These are phyloP conservation scores for Thelonectria olida DNA, from an alignment of 2,329 filamentous ascomycete species.

Conservation along the genomic window DNA sequence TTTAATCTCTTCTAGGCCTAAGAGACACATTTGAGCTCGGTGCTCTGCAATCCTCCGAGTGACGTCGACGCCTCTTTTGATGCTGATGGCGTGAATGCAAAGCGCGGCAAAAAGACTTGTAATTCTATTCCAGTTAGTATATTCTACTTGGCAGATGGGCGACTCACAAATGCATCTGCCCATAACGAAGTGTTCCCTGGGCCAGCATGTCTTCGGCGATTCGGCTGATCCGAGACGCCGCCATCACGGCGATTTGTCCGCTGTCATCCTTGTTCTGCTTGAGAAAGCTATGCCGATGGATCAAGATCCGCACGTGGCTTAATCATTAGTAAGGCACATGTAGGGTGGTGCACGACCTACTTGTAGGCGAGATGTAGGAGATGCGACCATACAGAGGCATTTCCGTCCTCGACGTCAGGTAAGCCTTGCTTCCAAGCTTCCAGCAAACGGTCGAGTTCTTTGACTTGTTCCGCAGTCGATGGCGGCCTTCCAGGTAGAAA, in stretches of 20 bases:
- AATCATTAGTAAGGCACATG: neutral
- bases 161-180: slow-evolving; percentile 50
- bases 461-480: slow-evolving; percentile 40
- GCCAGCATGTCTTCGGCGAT: slow-evolving; percentile 51
- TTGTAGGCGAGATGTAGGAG: slow-evolving; percentile 51
- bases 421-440: slow-evolving; percentile 48
- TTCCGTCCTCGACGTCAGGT: slow-evolving; percentile 45
- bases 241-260: slow-evolving; percentile 43
- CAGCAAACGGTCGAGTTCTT: slow-evolving; percentile 41
- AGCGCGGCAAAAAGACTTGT: slow-evolving; percentile 50
- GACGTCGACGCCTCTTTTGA: slow-evolving; percentile 45
- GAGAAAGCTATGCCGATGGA: slow-evolving; percentile 47
- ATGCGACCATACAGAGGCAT: slow-evolving; percentile 47
- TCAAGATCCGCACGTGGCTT: slow-evolving; percentile 48
- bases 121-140: slow-evolving; percentile 36
- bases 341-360: slow-evolving; percentile 26
- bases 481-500: slow-evolving; percentile 47
- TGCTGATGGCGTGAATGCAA: slow-evolving; percentile 49
- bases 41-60: slow-evolving; percentile 48
- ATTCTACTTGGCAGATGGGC: neutral
- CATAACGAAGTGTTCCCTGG: slow-evolving; percentile 45
- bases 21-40: slow-evolving; percentile 49
- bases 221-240: slow-evolving; percentile 47
- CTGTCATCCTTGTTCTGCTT: slow-evolving; percentile 35
- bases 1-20: slow-evolving; percentile 49